Conservation (phyloP, 371 early-diverging fungal genomes). For the Vairimorpha apis region DNA sequence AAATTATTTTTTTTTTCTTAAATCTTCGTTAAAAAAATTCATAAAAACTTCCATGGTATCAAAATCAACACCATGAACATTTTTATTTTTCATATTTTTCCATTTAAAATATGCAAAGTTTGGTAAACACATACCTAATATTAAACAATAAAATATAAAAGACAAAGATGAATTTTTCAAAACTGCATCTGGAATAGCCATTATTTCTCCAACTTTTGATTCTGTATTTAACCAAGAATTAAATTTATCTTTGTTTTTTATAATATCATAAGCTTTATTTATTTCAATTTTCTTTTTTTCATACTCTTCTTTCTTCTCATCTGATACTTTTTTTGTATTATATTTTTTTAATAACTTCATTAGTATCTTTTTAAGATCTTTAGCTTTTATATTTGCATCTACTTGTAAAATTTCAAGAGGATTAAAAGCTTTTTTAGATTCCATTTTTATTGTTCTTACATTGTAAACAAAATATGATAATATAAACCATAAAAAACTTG, state of each 20-base stretch:
- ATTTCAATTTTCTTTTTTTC: slow-evolving; percentile 40
- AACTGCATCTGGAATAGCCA: slow-evolving; percentile 60
- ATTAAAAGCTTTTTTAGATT: slow-evolving; percentile 40
- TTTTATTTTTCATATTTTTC: slow-evolving; percentile 37
- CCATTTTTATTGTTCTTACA: slow-evolving; percentile 47
- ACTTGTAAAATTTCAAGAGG: slow-evolving; percentile 50
- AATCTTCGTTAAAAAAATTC: slow-evolving; percentile 43
- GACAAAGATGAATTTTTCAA: slow-evolving; percentile 43
- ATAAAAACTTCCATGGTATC: slow-evolving; percentile 39
- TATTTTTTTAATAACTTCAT: slow-evolving; percentile 26
- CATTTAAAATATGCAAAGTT: slow-evolving; percentile 49
- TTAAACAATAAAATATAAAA: slow-evolving; percentile 48
- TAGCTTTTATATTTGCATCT: slow-evolving; percentile 14
- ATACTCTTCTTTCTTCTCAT: slow-evolving; percentile 28
- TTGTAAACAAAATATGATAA: slow-evolving; percentile 43
- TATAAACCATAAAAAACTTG: not conserved
- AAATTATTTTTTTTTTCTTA: slow-evolving; percentile 18
- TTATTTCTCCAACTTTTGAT: slow-evolving; percentile 45
- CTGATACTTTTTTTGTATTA: slow-evolving; percentile 8
- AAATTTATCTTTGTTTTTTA: slow-evolving; percentile 50
- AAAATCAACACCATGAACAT: slow-evolving; percentile 32
- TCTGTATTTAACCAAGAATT: slow-evolving; percentile 48
- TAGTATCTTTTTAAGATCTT: slow-evolving; percentile 36
- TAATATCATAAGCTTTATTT: slow-evolving; percentile 51
- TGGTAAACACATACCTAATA: slow-evolving; percentile 57